phyloP scores from a whole-genome alignment of 2,329 filamentous ascomycete genomes.

The Penicillium sp. region DNA sequence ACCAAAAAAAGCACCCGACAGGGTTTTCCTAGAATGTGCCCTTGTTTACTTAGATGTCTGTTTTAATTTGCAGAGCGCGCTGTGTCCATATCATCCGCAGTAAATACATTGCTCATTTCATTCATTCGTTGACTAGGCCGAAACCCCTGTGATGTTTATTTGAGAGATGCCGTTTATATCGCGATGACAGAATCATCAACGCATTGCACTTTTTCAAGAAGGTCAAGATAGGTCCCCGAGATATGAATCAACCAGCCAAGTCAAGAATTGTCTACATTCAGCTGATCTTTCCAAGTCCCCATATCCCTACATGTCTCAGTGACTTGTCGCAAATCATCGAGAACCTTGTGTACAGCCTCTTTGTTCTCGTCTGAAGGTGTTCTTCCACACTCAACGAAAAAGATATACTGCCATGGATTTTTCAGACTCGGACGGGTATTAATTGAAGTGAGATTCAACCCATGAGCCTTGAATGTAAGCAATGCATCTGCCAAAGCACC shows the following conservation, averaged over 20 bases:
- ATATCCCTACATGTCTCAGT: slow-evolving; percentile 42
- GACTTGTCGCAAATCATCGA: slow-evolving; percentile 35
- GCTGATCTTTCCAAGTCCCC: slow-evolving; percentile 44
- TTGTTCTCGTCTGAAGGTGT: slow-evolving; percentile 27
- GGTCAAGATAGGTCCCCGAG: neutral
- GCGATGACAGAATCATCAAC: neutral
- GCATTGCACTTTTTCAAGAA: neutral
- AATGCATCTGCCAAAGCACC: slow-evolving; percentile 83
- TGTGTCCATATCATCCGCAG: neutral
- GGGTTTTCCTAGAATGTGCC: slow-evolving; percentile 10
- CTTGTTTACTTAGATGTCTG: neutral
- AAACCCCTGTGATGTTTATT: neutral
- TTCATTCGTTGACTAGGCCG: neutral
- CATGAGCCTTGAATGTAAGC: slow-evolving; percentile 69
- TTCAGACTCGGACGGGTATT: slow-evolving; percentile 77
- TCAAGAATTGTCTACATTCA: slow-evolving; percentile 12
- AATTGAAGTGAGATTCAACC: slow-evolving; percentile 85
- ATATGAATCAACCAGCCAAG: neutral
- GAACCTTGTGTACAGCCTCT: slow-evolving; percentile 31
- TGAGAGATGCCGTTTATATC: neutral
- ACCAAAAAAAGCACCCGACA: slow-evolving; percentile 12
- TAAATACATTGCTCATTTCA: neutral
- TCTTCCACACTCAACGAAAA: slow-evolving; percentile 87
- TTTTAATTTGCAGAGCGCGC: neutral
- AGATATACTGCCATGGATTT: slow-evolving; percentile 83